Evolutionary conservation across 352 stramenopile species (phyloP).

Genomic region (Phytopythium chamaehyphon): DNA sequence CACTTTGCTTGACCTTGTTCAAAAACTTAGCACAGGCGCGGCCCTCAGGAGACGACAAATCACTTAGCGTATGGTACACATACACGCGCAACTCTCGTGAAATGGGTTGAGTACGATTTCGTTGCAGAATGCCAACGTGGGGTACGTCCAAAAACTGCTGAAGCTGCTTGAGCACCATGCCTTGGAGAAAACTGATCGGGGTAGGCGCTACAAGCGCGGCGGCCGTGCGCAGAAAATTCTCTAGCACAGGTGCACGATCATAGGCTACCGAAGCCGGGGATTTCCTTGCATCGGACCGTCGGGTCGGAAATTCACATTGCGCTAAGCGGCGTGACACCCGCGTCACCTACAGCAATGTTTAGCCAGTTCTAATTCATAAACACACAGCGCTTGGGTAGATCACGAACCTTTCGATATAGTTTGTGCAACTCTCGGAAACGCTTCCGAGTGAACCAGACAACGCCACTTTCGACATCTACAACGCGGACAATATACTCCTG

Average conservation of each 20-base stretch:
- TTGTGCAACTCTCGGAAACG: constrained; percentile 83
- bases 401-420: constrained; percentile 78
- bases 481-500: constrained; percentile 86
- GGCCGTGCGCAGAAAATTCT: constrained; percentile 71
- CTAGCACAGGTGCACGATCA: constrained; percentile 65
- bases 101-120: constrained; percentile 78
- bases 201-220: constrained; percentile 71
- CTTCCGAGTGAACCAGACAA: constrained; percentile 82
- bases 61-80: constrained; percentile 78
- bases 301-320: constrained; percentile 68
- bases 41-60: constrained; percentile 69
- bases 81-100: constrained; percentile 72
- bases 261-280: constrained; percentile 55
- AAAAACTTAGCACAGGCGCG: constrained; percentile 79
- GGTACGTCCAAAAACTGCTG: constrained; percentile 81
- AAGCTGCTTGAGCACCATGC: constrained; percentile 70
- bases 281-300: constrained; percentile 48
- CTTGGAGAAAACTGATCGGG: constrained; percentile 69
- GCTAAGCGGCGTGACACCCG: constrained; percentile 61
- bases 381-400: too few relatives aligned
- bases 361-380: too few relatives aligned
- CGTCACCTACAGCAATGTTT: constrained; percentile 32
- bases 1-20: constrained; percentile 43
- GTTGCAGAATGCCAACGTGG: constrained; percentile 57
- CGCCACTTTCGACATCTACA: constrained; percentile 79